phyloP scores from a whole-genome alignment of 192 early-diverging fungal species.

The Mortierella antarctica region DNA sequence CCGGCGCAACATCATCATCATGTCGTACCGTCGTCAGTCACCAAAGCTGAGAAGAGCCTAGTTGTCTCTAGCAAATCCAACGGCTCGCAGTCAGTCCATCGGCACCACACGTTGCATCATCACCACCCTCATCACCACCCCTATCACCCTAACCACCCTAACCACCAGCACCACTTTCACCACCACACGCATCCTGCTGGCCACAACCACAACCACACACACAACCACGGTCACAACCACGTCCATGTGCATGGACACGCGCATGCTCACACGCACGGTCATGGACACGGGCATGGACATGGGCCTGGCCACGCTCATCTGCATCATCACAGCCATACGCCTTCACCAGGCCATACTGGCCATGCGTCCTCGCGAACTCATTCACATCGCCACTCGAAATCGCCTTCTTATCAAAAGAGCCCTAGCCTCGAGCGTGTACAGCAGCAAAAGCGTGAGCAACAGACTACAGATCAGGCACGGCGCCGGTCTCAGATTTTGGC shows the following conservation, averaged over 20 bases:
- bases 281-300: constrained; percentile 9
- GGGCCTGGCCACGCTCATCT: no score
- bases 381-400: no score
- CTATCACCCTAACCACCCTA: constrained; percentile 50
- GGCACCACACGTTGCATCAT: constrained; percentile 43
- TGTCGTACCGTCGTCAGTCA: constrained; percentile 5
- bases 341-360: no score
- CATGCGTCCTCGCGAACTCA: no score
- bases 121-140: constrained; percentile 52
- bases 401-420: no score
- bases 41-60: constrained; percentile 7
- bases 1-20: constrained; percentile 42
- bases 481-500: no score
- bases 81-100: constrained; percentile 27
- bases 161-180: constrained; percentile 52
- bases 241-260: constrained; percentile 8
- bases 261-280: background rate
- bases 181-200: constrained; percentile 29
- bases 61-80: constrained; percentile 2
- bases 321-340: no score
- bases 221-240: constrained; percentile 5
- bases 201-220: constrained; percentile 10
- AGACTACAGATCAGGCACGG: no score
- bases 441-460: no score
- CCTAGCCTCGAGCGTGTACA: no score